Evolutionary conservation across 129 eudicot genomes (phyloP).

Genomic region (Oenanthe sinensis): DNA sequence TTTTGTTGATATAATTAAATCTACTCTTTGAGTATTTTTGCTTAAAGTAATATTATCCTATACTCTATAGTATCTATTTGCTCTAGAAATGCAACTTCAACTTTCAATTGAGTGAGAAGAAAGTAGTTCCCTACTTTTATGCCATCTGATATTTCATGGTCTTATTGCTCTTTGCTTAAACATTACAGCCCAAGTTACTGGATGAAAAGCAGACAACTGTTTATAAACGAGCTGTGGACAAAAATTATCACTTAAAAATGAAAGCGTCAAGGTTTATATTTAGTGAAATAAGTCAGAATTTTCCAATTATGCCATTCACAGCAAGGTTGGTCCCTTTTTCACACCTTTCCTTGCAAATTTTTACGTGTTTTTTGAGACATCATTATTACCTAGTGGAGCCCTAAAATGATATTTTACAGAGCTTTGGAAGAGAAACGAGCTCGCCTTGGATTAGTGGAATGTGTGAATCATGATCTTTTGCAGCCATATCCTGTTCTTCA

Average conservation of each 20-base stretch:
- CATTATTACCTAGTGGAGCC: neutral
- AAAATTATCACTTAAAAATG: conserved; percentile 86
- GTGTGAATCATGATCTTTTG: conserved; percentile 76
- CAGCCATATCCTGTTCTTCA: conserved; percentile 90
- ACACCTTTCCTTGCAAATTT: neutral
- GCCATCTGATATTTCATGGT: neutral
- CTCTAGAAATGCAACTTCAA: neutral
- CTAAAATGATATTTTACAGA: conserved; percentile 21
- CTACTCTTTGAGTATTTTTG: neutral
- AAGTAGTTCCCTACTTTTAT: too few relatives aligned
- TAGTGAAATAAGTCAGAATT: conserved; percentile 74
- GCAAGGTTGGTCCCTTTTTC: conserved; percentile 44
- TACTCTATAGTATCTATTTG: neutral
- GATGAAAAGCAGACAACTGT: conserved; percentile 94
- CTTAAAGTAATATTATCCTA: neutral
- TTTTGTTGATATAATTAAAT: neutral
- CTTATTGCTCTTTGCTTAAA: neutral
- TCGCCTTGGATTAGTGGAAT: conserved; percentile 79
- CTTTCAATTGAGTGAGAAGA: neutral
- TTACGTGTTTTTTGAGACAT: neutral
- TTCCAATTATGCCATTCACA: conserved; percentile 93
- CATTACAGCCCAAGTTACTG: conserved; percentile 67
- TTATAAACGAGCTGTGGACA: conserved; percentile 85
- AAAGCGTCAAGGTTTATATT: conserved; percentile 85
- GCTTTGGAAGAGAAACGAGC: conserved; percentile 82